phyloP scores from a whole-genome alignment of 345 rosid species.

The Triadica sebifera region DNA sequence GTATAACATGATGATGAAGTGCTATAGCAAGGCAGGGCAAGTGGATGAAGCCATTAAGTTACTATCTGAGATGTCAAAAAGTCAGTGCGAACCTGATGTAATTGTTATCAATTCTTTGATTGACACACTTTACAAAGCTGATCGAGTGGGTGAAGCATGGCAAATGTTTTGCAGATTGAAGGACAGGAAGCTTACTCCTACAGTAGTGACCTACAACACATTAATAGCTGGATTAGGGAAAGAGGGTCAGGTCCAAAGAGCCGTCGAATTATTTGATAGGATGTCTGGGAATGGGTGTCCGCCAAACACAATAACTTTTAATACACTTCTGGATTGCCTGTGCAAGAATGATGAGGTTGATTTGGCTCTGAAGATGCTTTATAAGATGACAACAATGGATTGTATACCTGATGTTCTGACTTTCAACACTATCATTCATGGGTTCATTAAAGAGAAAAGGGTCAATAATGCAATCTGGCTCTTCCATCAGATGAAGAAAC shows the following conservation, averaged over 20 bases:
- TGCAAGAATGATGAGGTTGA: slow-evolving; percentile 82
- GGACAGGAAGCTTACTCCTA: slow-evolving; percentile 70
- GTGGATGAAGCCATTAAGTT: slow-evolving; percentile 76
- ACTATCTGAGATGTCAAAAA: slow-evolving; percentile 69
- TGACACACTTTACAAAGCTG: slow-evolving; percentile 69
- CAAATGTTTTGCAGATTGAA: slow-evolving; percentile 62
- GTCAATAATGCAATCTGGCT: slow-evolving; percentile 65
- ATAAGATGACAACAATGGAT: slow-evolving; percentile 53
- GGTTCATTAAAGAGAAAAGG: slow-evolving; percentile 56
- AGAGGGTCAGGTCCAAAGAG: slow-evolving; percentile 59
- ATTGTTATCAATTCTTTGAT: slow-evolving; percentile 77
- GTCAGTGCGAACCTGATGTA: slow-evolving; percentile 69
- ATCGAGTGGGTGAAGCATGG: slow-evolving; percentile 79
- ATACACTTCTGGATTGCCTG: slow-evolving; percentile 83
- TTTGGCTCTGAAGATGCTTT: slow-evolving; percentile 65
- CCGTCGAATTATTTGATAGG: slow-evolving; percentile 53
- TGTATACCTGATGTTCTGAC: slow-evolving; percentile 77
- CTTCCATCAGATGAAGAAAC: slow-evolving; percentile 88
- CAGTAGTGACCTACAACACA: slow-evolving; percentile 83
- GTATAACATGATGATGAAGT: slow-evolving; percentile 97
- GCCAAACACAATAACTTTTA: slow-evolving; percentile 78
- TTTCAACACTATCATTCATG: slow-evolving; percentile 77
- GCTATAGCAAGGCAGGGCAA: slow-evolving; percentile 69
- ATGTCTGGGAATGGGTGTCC: slow-evolving; percentile 58
- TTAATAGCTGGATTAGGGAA: slow-evolving; percentile 75